Evolutionary conservation across 2,329 filamentous ascomycete genomes (phyloP).

Genomic region (Anisogramma anomala): DNA sequence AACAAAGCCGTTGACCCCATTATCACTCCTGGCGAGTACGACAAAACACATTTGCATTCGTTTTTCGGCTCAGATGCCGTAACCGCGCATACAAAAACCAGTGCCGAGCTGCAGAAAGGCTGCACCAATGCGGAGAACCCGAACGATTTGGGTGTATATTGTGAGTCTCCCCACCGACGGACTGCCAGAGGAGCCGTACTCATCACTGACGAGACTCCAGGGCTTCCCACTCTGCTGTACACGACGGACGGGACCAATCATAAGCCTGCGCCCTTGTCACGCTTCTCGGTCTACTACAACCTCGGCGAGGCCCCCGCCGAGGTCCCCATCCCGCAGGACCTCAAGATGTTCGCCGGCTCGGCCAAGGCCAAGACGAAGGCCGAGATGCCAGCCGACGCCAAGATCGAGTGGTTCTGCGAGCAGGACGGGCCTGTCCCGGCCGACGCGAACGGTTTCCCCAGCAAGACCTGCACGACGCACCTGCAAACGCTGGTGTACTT

Average conservation of each 20-base stretch:
- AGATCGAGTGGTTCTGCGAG: conserved; percentile 18
- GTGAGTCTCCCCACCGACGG: conserved; percentile 6
- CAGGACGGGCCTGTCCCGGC: conserved; percentile 26
- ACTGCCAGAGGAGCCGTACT: no score
- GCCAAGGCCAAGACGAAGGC: conserved; percentile 32
- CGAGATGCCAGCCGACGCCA: conserved; percentile 15
- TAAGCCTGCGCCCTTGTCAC: conserved; percentile 14
- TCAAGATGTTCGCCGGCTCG: conserved; percentile 25
- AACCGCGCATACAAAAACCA: conserved; percentile 22
- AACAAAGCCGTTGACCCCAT: conserved; percentile 26
- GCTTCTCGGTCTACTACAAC: conserved; percentile 18
- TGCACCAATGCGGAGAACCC: conserved; percentile 21
- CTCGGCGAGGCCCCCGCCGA: conserved; percentile 16
- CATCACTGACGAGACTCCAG: neutral
- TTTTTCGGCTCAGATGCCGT: conserved; percentile 27
- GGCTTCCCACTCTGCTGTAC: conserved; percentile 15
- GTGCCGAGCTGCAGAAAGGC: conserved; percentile 21
- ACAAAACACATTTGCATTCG: conserved; percentile 24
- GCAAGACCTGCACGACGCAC: conserved; percentile 55
- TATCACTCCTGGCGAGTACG: conserved; percentile 22
- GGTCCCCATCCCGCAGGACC: conserved; percentile 17
- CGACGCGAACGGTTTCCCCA: conserved; percentile 59
- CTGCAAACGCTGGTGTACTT: conserved; percentile 44
- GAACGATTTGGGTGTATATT: conserved; percentile 22
- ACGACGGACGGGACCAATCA: conserved; percentile 13